Percentiles rank a stretch among this genome's conserved stretches.
phyloP scores from a whole-genome alignment of 805 yeast genomes.

The Candida sithepensis region DNA sequence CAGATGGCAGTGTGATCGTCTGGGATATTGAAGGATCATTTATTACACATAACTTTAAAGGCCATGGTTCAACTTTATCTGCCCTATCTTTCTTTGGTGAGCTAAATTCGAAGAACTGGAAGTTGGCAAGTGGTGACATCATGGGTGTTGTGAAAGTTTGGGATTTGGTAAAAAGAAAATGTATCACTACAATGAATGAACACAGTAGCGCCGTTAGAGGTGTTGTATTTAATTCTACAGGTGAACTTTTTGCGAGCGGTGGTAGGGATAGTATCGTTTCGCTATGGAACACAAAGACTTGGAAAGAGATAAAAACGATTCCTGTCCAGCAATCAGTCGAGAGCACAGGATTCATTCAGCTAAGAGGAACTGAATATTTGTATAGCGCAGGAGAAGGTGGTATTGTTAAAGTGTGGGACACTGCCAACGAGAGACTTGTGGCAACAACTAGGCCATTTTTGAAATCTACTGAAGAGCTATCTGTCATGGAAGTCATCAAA shows the following conservation, averaged over 20 bases:
- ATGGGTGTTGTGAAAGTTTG: slow-evolving; percentile 54
- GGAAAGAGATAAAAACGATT: slow-evolving; percentile 59
- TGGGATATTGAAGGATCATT: slow-evolving; percentile 90
- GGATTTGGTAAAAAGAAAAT: slow-evolving; percentile 73
- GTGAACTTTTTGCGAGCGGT: slow-evolving; percentile 64
- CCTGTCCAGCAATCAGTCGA: slow-evolving; percentile 75
- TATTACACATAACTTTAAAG: slow-evolving; percentile 85
- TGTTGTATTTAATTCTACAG: slow-evolving; percentile 55
- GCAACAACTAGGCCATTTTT: slow-evolving; percentile 46
- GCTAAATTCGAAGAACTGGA: slow-evolving; percentile 68
- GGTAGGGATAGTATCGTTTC: slow-evolving; percentile 83
- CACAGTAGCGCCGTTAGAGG: slow-evolving; percentile 89
- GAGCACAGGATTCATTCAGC: slow-evolving; percentile 54
- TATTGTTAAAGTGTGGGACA: slow-evolving; percentile 62
- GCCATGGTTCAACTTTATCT: slow-evolving; percentile 88
- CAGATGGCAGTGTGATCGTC: slow-evolving; percentile 88
- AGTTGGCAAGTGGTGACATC: slow-evolving; percentile 66
- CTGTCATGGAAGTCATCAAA: slow-evolving; percentile 54
- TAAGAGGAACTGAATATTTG: slow-evolving; percentile 35
- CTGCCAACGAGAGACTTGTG: slow-evolving; percentile 43
- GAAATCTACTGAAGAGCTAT: slow-evolving; percentile 66
- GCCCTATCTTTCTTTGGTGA: slow-evolving; percentile 72
- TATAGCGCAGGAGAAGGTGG: slow-evolving; percentile 80
- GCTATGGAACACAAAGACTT: slow-evolving; percentile 50
- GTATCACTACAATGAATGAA: slow-evolving; percentile 57